Conservation (phyloP, 176 grass and related monocot genomes). For the Thinopyrum elongatum region DNA sequence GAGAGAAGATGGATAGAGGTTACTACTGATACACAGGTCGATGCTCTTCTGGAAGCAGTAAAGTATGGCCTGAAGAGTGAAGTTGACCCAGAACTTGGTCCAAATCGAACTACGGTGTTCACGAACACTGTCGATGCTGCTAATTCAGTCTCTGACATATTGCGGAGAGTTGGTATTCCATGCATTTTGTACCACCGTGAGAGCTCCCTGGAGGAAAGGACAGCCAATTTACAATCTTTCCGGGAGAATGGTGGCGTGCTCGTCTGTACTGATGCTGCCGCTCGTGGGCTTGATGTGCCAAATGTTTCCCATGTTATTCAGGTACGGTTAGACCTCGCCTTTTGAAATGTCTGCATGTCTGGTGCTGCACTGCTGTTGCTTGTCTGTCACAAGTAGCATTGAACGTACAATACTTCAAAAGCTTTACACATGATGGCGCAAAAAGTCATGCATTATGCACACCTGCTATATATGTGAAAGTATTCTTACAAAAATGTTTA, state of each 20-base stretch:
- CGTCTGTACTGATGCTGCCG: constrained; percentile 97
- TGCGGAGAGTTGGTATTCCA: constrained; percentile 56
- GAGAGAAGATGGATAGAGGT: constrained; percentile 92
- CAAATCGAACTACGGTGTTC: constrained; percentile 87
- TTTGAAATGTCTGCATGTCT: neutral
- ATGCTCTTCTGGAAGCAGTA: constrained; percentile 81
- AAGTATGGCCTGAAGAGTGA: constrained; percentile 50
- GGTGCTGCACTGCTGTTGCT: neutral
- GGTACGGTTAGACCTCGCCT: constrained; percentile 35
- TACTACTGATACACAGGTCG: constrained; percentile 86
- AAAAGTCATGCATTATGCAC: neutral
- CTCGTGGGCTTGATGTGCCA: constrained; percentile 89
- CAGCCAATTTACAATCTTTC: constrained; percentile 60
- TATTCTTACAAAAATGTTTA: neutral
- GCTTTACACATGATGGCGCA: neutral
- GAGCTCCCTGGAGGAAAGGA: constrained; percentile 69
- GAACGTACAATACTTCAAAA: neutral
- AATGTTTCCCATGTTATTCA: constrained; percentile 92
- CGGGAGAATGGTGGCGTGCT: constrained; percentile 76
- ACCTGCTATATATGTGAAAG: neutral
- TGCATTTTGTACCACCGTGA: constrained; percentile 84
- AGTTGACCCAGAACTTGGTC: constrained; percentile 33
- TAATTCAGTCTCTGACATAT: constrained; percentile 73
- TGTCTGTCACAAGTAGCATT: neutral
- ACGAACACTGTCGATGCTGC: constrained; percentile 91